Base-by-base conservation (phyloP, 257 asterid genomes). In the Anisodus tanguticus region DNA sequence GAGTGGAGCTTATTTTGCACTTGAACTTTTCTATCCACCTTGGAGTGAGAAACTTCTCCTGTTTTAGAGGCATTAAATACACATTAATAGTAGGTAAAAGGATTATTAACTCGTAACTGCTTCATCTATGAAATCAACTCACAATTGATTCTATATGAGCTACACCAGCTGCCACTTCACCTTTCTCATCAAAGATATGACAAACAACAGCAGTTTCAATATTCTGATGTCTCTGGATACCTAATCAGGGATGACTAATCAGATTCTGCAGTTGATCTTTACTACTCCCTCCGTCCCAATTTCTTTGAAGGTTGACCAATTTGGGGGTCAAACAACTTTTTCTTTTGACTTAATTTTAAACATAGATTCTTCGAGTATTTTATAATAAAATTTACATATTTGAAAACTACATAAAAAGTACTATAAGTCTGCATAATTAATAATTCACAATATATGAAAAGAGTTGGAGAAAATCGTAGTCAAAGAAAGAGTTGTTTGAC, bases 151-250 rank as follows among this genome's bases (percentile, higher is more conserved):
- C 97, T 31, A 93, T 95, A 82, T 95, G 89, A 87, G 99, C 98
- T 47, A 96, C 97, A 86, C 88, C 98, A 81, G 97, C 97, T 71
- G 95, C 97, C 89, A 94, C 69, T 85, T 96, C 99, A 83, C 99
- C 99, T 87, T 88, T 88, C 74, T 88, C 91, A 85, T 96, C 99
- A 88, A 91, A 94, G 79, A 94, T 87, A 83, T 92, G 90, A 93
- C 95, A 90, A 57, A 93, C 97, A 35, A 88, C 89, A 70, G 98
- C 92, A 74, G 97, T 96, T 86, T 88, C 93, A 63, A 91, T 90
- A 90, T 90, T 90, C 79, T 86, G 87, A 84, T 87, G 88, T 86
- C 91, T 93, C 85, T 66, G 89, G 85, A 96, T 96, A 85, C 99
- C 99, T 96, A 85, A 87, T 80, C 86, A 83, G 76, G 79, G 81